Conservation (phyloP, 164 flowering plant species). For the Nymphaea thermarum region DNA sequence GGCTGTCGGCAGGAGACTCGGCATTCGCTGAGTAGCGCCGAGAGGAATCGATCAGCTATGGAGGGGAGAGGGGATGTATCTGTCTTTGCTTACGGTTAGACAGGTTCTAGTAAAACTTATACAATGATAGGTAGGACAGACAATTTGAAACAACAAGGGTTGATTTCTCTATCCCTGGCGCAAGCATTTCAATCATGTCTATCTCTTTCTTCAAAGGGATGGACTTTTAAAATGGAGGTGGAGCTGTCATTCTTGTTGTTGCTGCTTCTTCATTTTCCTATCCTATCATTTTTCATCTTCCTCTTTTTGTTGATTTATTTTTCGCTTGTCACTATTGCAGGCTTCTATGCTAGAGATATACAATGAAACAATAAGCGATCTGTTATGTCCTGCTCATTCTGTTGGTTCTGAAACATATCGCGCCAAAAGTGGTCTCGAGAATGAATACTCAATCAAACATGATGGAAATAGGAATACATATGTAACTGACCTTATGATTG, state of each 20-base stretch:
- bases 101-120: slow-evolving; percentile 97
- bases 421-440: slow-evolving; percentile 35
- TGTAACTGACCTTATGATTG: slow-evolving; percentile 82
- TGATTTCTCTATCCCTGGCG: slow-evolving; percentile 86
- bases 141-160: slow-evolving; percentile 49
- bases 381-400: too few species aligned
- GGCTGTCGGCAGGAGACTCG: too few species aligned
- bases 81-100: slow-evolving; percentile 97
- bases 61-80: slow-evolving; percentile 94
- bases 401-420: too few species aligned
- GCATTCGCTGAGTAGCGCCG: too few species aligned
- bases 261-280: too few species aligned
- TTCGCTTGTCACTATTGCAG: slow-evolving; percentile 15
- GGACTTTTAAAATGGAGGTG: slow-evolving; percentile 98
- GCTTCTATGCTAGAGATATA: slow-evolving; percentile 94
- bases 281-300: too few species aligned
- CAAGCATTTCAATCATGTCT: slow-evolving; percentile 83
- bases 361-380: slow-evolving; percentile 89
- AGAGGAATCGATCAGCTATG: too few species aligned
- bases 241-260: too few species aligned
- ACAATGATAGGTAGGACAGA: slow-evolving; percentile 98
- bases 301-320: background rate
- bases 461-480: slow-evolving; percentile 79
- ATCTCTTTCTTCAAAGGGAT: slow-evolving; percentile 62
- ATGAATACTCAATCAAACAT: slow-evolving; percentile 77